A percentile compares a stretch with the other conserved stretches of the same genome.
phyloP scores from a whole-genome alignment of 148 eudicot genomes.

The Salicornia ramosissima region DNA sequence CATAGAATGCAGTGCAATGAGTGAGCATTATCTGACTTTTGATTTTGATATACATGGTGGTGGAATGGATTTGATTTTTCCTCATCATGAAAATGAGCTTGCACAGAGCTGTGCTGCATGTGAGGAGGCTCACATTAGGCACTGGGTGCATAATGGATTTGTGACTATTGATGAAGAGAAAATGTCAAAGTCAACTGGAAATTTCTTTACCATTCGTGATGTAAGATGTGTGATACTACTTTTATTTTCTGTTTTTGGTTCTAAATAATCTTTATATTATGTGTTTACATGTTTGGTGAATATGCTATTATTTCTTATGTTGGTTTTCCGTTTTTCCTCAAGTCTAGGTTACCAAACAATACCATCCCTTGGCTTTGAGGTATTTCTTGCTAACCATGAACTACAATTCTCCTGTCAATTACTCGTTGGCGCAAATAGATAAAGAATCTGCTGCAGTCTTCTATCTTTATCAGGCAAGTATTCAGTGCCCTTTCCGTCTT shows the following conservation, averaged over 20 bases:
- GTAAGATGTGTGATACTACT: slow-evolving; percentile 31
- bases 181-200: slow-evolving; percentile 80
- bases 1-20: slow-evolving; percentile 99
- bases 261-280: not conserved
- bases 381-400: slow-evolving; percentile 69
- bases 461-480: slow-evolving; percentile 69
- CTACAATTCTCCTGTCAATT: slow-evolving; percentile 77
- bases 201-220: slow-evolving; percentile 87
- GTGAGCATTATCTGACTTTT: slow-evolving; percentile 58
- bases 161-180: slow-evolving; percentile 69
- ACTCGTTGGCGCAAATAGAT: slow-evolving; percentile 57
- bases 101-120: slow-evolving; percentile 95
- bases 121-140: slow-evolving; percentile 66
- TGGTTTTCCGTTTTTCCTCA: slow-evolving; percentile 6
- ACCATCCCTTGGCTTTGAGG: slow-evolving; percentile 92
- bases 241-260: not conserved
- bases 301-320: not conserved
- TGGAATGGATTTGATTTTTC: slow-evolving; percentile 82
- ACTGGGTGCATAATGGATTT: slow-evolving; percentile 91
- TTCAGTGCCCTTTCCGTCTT: not conserved
- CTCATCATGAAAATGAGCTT: slow-evolving; percentile 93
- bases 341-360: slow-evolving; percentile 55
- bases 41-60: slow-evolving; percentile 94
- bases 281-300: slow-evolving; percentile 1
- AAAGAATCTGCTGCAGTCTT: slow-evolving; percentile 64